Evolutionary conservation across 306 rosid species (phyloP).

Genomic region (Comarum palustre): DNA sequence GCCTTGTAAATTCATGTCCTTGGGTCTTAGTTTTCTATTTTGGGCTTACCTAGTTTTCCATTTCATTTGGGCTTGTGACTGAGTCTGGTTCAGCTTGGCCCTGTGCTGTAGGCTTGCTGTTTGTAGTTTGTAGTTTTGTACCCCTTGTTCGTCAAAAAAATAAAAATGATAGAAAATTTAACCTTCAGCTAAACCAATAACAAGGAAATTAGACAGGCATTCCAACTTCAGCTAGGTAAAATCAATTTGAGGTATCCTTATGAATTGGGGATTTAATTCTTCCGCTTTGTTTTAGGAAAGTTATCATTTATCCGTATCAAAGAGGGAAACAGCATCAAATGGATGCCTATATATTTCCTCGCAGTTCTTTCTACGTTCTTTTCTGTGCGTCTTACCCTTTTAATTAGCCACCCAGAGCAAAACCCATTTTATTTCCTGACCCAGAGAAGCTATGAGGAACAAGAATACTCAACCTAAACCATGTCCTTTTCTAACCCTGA

Average conservation of each 20-base stretch:
- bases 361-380: neutral
- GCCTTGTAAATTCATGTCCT: slow-evolving; percentile 13
- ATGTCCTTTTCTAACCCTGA: neutral
- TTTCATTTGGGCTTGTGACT: no score
- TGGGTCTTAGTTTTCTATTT: no score
- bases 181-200: no score
- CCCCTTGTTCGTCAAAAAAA: no score
- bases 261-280: neutral
- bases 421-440: neutral
- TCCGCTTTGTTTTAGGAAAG: neutral
- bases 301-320: neutral
- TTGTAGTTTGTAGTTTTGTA: no score
- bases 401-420: neutral
- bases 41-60: no score
- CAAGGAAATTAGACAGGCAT: no score
- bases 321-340: neutral
- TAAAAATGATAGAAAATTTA: no score
- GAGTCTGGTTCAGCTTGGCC: no score
- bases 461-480: neutral
- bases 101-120: no score
- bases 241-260: no score
- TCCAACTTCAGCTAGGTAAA: no score
- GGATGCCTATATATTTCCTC: neutral
- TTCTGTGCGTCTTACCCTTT: neutral
- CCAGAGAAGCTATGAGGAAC: neutral